Evolutionary conservation across 2,329 filamentous ascomycete genomes (phyloP).

Genomic region (Colletotrichum sp.): DNA sequence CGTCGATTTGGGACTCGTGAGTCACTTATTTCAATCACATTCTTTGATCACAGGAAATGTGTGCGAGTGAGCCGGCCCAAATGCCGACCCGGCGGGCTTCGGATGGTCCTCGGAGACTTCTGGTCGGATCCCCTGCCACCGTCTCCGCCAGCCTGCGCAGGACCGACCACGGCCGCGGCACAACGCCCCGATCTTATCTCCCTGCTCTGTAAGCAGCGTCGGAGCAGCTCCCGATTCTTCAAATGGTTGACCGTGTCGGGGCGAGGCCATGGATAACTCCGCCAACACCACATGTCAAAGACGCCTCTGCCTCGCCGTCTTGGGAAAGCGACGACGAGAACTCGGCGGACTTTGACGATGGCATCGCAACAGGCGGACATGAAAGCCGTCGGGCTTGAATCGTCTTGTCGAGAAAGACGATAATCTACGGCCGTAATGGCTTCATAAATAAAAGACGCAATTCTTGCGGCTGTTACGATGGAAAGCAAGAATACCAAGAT

Average conservation of each 20-base stretch:
- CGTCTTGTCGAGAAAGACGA: not conserved
- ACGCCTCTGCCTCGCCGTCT: not conserved
- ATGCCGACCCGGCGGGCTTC: not conserved
- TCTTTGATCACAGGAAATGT: not conserved
- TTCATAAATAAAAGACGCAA: not conserved
- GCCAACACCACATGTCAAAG: not conserved
- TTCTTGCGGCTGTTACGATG: not conserved
- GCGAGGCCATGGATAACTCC: not conserved
- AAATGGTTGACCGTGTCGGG: not conserved
- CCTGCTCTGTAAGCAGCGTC: not conserved
- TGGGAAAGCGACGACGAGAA: not conserved
- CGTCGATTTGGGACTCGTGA: not conserved
- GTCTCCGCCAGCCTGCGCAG: not conserved
- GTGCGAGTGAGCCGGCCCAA: not conserved
- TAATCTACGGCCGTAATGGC: not conserved
- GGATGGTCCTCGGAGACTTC: not conserved
- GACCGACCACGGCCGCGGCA: not conserved
- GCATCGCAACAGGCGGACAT: not conserved
- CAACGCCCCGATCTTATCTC: not conserved
- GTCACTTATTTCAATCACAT: not conserved
- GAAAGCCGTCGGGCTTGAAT: not conserved
- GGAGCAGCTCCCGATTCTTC: not conserved
- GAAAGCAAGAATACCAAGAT: not conserved
- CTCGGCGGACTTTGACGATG: not conserved
- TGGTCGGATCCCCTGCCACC: constrained; percentile 18